phyloP scores from a whole-genome alignment of 176 grass and related monocot genomes.

The Secale cereale region DNA sequence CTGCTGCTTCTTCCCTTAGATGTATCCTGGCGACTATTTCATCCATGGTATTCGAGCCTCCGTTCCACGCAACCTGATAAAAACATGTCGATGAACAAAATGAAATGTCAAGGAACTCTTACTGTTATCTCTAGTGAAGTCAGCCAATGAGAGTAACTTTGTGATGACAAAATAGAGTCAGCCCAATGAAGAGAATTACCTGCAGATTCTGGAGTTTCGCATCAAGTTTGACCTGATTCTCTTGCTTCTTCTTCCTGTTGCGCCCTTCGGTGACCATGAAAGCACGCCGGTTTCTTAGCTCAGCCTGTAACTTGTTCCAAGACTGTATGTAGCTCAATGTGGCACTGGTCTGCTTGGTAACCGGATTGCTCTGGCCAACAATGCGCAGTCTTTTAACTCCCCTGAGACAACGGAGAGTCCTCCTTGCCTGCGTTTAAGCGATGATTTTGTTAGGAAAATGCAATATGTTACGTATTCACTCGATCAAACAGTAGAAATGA shows the following conservation, averaged over 20 bases:
- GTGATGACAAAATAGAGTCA: neutral
- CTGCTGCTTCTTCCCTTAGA: constrained; percentile 84
- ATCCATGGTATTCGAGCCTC: constrained; percentile 76
- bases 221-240: constrained; percentile 86
- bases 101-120: neutral
- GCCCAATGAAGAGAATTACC: constrained; percentile 17
- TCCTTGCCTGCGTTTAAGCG: constrained; percentile 61
- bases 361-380: constrained; percentile 45
- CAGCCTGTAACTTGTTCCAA: constrained; percentile 86
- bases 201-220: constrained; percentile 90
- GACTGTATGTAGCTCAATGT: constrained; percentile 69
- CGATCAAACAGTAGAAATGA: neutral
- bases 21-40: constrained; percentile 86
- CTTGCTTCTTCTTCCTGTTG: constrained; percentile 68
- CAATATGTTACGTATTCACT: neutral
- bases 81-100: constrained; percentile 14
- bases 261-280: constrained; percentile 92
- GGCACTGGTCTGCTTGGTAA: constrained; percentile 80
- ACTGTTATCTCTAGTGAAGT: neutral
- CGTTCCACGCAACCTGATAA: constrained; percentile 78
- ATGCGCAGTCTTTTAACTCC: constrained; percentile 62
- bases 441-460: neutral
- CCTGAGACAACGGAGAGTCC: constrained; percentile 62
- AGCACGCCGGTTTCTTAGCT: constrained; percentile 71
- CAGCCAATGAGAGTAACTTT: neutral